phyloP scores from a whole-genome alignment of 345 rosid species.

The Lepidium africanum region DNA sequence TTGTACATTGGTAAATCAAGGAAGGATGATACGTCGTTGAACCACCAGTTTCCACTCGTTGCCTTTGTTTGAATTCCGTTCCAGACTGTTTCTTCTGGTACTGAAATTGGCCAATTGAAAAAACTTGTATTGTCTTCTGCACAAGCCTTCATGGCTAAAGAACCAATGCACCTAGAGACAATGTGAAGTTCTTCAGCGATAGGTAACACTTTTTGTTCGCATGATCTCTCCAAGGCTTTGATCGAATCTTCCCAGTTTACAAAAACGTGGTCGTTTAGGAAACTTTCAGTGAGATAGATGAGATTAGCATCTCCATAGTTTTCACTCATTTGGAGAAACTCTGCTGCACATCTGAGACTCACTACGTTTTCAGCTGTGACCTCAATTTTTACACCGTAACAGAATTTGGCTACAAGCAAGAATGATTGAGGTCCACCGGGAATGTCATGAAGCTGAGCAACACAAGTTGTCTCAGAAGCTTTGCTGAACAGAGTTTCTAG shows the following conservation, averaged over 20 bases:
- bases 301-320: conserved; percentile 69
- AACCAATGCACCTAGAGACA: conserved; percentile 66
- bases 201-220: conserved; percentile 46
- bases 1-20: conserved; percentile 50
- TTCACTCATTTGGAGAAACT: conserved; percentile 76
- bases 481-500: conserved; percentile 50
- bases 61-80: conserved; percentile 51
- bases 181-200: conserved; percentile 72
- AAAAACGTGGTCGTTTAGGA: conserved; percentile 45
- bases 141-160: conserved; percentile 77
- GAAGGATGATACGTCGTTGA: conserved; percentile 50
- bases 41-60: conserved; percentile 77
- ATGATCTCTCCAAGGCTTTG: conserved; percentile 54
- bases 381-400: conserved; percentile 68
- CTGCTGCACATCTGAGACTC: conserved; percentile 78
- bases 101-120: conserved; percentile 59
- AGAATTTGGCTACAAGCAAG: conserved; percentile 70
- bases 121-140: conserved; percentile 49
- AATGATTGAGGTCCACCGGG: conserved; percentile 83
- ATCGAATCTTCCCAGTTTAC: conserved; percentile 65
- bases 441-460: conserved; percentile 53
- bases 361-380: conserved; percentile 55
- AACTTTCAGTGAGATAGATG: conserved; percentile 55
- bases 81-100: conserved; percentile 45
- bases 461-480: conserved; percentile 35